Evolutionary conservation across 1,139 yeast genomes (phyloP).

Genomic region (Wickerhamiella infanticola): DNA sequence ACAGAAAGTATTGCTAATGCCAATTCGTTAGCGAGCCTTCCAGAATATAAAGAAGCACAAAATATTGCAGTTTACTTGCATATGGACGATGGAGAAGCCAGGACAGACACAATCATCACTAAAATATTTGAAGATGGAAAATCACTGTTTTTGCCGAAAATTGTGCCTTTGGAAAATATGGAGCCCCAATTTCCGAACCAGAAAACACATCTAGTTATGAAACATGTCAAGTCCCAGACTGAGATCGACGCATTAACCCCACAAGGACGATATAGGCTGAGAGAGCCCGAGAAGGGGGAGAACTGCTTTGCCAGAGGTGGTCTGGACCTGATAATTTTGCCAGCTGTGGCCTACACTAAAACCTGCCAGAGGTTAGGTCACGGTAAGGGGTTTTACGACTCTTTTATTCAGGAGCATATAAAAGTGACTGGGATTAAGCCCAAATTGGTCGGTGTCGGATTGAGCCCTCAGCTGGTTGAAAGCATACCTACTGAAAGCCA

Average conservation of each 20-base stretch:
- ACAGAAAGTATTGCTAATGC: conserved; percentile 22
- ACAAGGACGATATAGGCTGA: conserved; percentile 47
- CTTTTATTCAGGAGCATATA: conserved; percentile 42
- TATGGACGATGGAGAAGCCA: conserved; percentile 48
- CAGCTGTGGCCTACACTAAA: conserved; percentile 67
- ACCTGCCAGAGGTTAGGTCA: conserved; percentile 59
- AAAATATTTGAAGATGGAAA: conserved; percentile 32
- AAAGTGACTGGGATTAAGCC: conserved; percentile 7
- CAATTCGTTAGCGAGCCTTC: conserved; percentile 22
- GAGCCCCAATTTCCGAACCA: conserved; percentile 23
- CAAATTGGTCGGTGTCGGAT: conserved; percentile 47
- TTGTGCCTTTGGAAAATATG: conserved; percentile 13
- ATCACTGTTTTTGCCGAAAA: conserved; percentile 25
- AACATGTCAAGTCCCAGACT: conserved; percentile 30
- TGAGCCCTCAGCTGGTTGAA: conserved; percentile 49
- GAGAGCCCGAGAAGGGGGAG: conserved; percentile 41
- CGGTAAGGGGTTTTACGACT: conserved; percentile 89
- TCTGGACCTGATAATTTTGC: conserved; percentile 60
- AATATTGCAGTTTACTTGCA: conserved; percentile 48
- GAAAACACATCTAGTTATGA: conserved; percentile 42
- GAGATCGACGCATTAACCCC: conserved; percentile 40
- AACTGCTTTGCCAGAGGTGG: conserved; percentile 25
- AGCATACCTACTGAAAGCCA: conserved; percentile 52
- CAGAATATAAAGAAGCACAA: conserved; percentile 31
- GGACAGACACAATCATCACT: conserved; percentile 37